These are phyloP conservation scores for Aspergillus funiculosus DNA, from an alignment of 495 filamentous ascomycete genomes.

Conservation along the genomic window DNA sequence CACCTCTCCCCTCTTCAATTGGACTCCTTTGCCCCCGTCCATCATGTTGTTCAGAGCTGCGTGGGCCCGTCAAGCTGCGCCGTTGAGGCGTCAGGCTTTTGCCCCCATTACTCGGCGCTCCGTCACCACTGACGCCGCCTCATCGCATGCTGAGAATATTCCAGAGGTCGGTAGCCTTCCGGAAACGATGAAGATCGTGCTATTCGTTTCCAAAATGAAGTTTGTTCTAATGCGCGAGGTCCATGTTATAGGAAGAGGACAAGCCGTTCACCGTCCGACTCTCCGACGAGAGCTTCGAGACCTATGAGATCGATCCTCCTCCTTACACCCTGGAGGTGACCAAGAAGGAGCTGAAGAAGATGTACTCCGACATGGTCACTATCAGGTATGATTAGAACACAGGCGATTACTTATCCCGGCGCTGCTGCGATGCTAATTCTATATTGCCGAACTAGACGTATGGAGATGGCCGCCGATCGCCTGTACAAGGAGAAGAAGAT, in stretches of 20 bases:
- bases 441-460: slow-evolving; percentile 56
- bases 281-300: slow-evolving; percentile 98
- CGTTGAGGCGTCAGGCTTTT: slow-evolving; percentile 49
- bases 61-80: slow-evolving; percentile 43
- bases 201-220: too few species aligned
- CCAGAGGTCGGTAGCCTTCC: slow-evolving; percentile 50
- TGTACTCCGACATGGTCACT: slow-evolving; percentile 96
- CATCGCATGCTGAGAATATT: slow-evolving; percentile 75
- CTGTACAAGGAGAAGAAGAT: slow-evolving; percentile 99
- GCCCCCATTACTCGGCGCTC: slow-evolving; percentile 56
- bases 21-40: slow-evolving; percentile 23
- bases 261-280: slow-evolving; percentile 88
- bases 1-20: slow-evolving; percentile 23
- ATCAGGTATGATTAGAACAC: slow-evolving; percentile 58
- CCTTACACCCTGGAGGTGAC: slow-evolving; percentile 85
- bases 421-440: slow-evolving; percentile 5
- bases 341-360: slow-evolving; percentile 96
- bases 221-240: slow-evolving; percentile 26
- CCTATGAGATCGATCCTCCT: slow-evolving; percentile 95
- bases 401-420: background rate
- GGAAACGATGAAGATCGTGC: background rate
- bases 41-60: slow-evolving; percentile 44
- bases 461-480: slow-evolving; percentile 98
- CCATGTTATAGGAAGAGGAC: slow-evolving; percentile 70
- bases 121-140: slow-evolving; percentile 93